Base-by-base conservation (phyloP, 208 protist genomes). In the Wallacemonas sp. region DNA sequence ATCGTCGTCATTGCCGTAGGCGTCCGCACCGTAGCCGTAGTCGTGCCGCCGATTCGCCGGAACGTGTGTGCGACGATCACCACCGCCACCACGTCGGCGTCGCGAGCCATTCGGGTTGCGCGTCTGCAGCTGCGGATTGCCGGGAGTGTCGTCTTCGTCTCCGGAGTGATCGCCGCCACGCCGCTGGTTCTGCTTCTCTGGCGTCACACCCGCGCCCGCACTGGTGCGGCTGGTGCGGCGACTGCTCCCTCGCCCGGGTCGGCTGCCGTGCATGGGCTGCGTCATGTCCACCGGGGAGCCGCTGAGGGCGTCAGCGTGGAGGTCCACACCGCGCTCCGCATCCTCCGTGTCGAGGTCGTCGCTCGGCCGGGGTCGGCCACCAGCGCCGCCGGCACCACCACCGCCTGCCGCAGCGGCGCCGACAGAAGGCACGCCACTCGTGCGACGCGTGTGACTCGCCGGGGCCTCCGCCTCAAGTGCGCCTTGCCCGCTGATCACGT, bases 121-220 rank as follows among this genome's bases (percentile, higher is more conserved):
- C 26, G 81, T 87, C 24, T 69, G 72, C 64, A 83, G 76, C 65
- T 87, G 81, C 47, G 76, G 72, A 62, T 87, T 83, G 41, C 60
- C 66, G 0, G 81, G 81, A 2, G 74, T 71, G 60, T 76, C 68
- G 19, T 49, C 52, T 1, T 39, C 46, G 17, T 69, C 64, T 2
- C 8, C 26, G 33, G 12, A 6, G 33, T 4, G n/a, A n/a, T n/a
- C n/a, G n/a, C n/a, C n/a, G n/a, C n/a, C n/a, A 21, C 17, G 52
- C 5, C 52, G 52, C 8, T 27, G 24, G 0, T 30, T 24, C 32
- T 58, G 52, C 52, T 34, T 38, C 19, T 65, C 56, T 8, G 64
- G 67, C 4, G 67, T 72, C 49, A 65, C 47, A 17, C 65, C 65
- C 5, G 58, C 34, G 56, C 63, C 63, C 26, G 24, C 26, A 6